A percentile compares a stretch with the other conserved stretches of the same genome.
These are phyloP conservation scores for Penicillium sp. DNA, from an alignment of 2,329 filamentous ascomycete genomes.

Conservation along the genomic window DNA sequence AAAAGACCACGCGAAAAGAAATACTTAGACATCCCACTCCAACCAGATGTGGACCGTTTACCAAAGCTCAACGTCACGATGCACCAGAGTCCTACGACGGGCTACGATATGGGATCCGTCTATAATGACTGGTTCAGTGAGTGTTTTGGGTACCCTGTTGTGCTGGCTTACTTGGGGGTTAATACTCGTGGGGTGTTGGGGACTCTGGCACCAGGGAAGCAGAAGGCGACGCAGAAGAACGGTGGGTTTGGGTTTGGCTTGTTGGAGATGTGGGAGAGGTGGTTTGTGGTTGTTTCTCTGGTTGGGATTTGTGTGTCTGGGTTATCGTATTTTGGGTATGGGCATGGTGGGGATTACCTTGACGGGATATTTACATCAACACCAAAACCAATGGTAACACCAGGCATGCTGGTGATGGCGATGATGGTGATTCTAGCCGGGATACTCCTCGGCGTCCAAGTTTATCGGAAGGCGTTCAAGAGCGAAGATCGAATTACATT, in stretches of 20 bases:
- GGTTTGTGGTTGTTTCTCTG: not conserved
- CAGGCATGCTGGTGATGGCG: too few relatives aligned
- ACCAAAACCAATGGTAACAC: too few relatives aligned
- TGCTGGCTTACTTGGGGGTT: constrained; percentile 68
- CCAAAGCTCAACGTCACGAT: constrained; percentile 64
- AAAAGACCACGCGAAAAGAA: constrained; percentile 10
- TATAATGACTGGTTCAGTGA: constrained; percentile 70
- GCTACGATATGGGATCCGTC: constrained; percentile 65
- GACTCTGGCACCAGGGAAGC: constrained; percentile 53
- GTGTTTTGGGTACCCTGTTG: constrained; percentile 65
- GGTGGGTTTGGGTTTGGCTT: not conserved
- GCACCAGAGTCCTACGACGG: constrained; percentile 61
- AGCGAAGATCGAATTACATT: constrained; percentile 37
- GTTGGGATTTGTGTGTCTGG: not conserved
- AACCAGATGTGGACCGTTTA: constrained; percentile 30
- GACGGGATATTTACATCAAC: too few relatives aligned
- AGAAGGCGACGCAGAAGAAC: not conserved
- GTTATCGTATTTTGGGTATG: not conserved
- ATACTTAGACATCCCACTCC: constrained; percentile 60
- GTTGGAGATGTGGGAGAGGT: not conserved
- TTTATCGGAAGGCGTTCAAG: too few relatives aligned
- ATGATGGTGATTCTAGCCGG: not conserved
- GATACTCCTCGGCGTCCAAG: too few relatives aligned
- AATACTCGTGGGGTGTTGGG: constrained; percentile 66
- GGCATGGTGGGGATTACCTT: not conserved